Base-by-base conservation (phyloP, 2,329 filamentous ascomycete species). In the Zymoseptoria brevis region DNA sequence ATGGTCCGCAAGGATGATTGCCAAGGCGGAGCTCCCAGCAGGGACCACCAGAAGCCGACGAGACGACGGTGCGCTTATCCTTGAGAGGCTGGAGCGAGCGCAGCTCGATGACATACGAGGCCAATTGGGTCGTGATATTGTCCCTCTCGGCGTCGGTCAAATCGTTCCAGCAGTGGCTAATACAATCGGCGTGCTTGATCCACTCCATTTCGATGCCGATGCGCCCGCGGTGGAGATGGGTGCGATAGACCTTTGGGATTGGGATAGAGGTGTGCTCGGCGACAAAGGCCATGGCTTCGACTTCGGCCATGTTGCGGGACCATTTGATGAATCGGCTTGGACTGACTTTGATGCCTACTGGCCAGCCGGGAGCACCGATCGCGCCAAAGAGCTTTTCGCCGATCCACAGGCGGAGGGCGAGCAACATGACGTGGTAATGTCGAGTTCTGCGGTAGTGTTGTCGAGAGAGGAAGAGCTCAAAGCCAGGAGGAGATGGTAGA, bases 131-230 rank as follows among this genome's bases (percentile, higher is more conserved):
- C 16, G 48, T 54, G 22, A 57, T 22, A 3, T 11, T 55, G 8
- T 55, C 53, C 16, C 57, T 61, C 50, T 61, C 22, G 9, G 50
- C 26, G 19, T 22, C 50, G 13, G 53, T 48, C 16, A 61, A 54
- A 4, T 19, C 8, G 3, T 13, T 22, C 60, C 60, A 61, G 11
- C 19, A 50, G 19, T 50, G 21, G 11, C 30, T 11, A 2, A 61
- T 11, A 7, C 26, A 54, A 24, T 51, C 16, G 53, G 52, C 51
- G 22, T 65, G 65, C 11, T 55, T 41, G 6, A 68, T 62, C 51
- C 55, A 61, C 29, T 65, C 56, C 78, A 81, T 82, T 0, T 80
- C 69, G 50, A 81, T 79, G 62, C 78, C 79, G 0, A 75, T 69
- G 3, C 63, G 62, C n/a, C 72, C 72, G 5, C 72, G 70, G 57